Evolutionary conservation across 148 eudicot species (phyloP).

Genomic region (Rhododendron mucronatum): DNA sequence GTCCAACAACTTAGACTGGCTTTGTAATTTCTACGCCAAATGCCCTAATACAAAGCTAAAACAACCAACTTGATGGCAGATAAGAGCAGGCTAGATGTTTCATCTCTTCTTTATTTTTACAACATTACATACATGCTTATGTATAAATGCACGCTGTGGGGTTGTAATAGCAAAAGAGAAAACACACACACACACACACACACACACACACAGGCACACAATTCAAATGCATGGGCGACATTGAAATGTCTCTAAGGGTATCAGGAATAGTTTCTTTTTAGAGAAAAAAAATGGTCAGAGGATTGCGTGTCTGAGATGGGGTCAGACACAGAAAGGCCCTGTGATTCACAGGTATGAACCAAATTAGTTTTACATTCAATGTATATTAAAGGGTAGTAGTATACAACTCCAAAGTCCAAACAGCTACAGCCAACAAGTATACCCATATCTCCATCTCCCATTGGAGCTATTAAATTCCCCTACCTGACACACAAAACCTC

Average conservation of each 20-base stretch:
- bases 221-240: not conserved
- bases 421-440: not conserved
- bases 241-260: not conserved
- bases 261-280: not conserved
- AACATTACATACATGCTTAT: not conserved
- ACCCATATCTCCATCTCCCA: not conserved
- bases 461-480: not conserved
- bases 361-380: not conserved
- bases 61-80: not conserved
- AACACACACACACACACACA: not conserved
- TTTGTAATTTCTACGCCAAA: not conserved
- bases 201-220: not conserved
- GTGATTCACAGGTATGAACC: not conserved
- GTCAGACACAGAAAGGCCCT: not conserved
- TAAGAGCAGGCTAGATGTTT: not conserved
- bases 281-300: not conserved
- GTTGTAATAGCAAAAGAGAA: not conserved
- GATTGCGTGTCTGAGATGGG: not conserved
- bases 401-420: conserved; percentile 1
- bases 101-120: not conserved
- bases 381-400: too few species aligned
- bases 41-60: not conserved
- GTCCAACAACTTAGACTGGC: not conserved
- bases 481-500: not conserved
- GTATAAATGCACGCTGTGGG: not conserved